Conservation (phyloP, 306 rosid species). For the Acacia melanoxylon region DNA sequence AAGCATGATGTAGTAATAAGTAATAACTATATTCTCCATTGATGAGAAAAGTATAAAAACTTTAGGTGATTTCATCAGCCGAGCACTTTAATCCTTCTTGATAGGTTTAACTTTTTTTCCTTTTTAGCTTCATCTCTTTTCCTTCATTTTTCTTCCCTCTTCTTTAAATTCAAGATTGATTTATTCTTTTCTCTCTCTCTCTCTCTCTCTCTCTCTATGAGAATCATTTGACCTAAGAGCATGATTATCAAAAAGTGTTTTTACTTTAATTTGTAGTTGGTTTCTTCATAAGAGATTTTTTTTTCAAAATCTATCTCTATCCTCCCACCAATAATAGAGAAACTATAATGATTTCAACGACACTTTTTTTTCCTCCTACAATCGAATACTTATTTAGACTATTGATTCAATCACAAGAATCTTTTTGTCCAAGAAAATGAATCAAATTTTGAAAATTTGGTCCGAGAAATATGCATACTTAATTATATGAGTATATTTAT, state of each 20-base stretch:
- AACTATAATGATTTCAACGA: constrained; percentile 50
- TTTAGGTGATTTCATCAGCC: constrained; percentile 50
- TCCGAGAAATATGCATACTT: not conserved
- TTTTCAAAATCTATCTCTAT: constrained; percentile 40
- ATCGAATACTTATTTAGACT: constrained; percentile 35
- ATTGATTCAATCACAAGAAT: constrained; percentile 45
- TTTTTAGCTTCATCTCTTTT: constrained; percentile 36
- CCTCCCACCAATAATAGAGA: constrained; percentile 59
- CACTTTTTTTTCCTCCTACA: constrained; percentile 32
- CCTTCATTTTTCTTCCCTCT: constrained; percentile 44
- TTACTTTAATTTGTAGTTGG: constrained; percentile 59
- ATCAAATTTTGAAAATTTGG: not conserved
- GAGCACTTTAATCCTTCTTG: constrained; percentile 32
- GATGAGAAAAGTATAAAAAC: constrained; percentile 14
- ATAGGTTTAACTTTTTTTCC: not conserved
- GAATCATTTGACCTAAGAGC: constrained; percentile 33
- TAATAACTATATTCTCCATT: constrained; percentile 51
- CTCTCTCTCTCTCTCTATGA: not conserved
- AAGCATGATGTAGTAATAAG: constrained; percentile 53
- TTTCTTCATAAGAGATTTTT: constrained; percentile 56
- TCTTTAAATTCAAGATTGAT: constrained; percentile 38
- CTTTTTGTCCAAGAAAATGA: constrained; percentile 8
- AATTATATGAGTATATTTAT: not conserved
- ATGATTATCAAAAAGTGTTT: constrained; percentile 70
- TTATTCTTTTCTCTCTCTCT: not conserved